phyloP scores from a whole-genome alignment of 176 grass and related monocot genomes.

The Luzula sylvatica region DNA sequence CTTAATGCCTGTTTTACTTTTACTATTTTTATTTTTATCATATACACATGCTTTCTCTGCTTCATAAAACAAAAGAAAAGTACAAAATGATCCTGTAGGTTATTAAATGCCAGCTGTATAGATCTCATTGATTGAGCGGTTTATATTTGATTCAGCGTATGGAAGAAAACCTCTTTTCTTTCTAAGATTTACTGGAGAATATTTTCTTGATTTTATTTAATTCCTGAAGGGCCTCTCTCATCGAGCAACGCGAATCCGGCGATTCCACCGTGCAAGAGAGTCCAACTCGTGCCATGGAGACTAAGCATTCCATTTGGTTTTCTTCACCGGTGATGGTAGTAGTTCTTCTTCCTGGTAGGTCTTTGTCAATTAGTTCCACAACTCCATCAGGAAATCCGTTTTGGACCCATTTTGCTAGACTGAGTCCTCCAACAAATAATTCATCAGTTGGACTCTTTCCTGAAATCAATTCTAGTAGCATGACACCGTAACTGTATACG shows the following conservation, averaged over 20 bases:
- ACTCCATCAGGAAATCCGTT: constrained; percentile 6
- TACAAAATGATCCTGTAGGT: too few relatives aligned
- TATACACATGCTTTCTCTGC: too few relatives aligned
- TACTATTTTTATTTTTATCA: too few relatives aligned
- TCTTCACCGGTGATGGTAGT: neutral
- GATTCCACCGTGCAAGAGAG: constrained; percentile 25
- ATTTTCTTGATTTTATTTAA: too few relatives aligned
- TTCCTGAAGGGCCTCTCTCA: constrained; percentile 16
- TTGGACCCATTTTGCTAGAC: constrained; percentile 25
- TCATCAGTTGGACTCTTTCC: constrained; percentile 28
- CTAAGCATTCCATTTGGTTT: constrained; percentile 11
- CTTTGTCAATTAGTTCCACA: neutral
- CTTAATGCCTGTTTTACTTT: too few relatives aligned
- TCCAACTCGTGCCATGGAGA: constrained; percentile 22
- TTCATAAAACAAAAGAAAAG: too few relatives aligned
- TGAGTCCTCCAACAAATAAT: constrained; percentile 19
- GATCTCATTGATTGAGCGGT: too few relatives aligned
- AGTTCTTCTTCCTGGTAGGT: neutral
- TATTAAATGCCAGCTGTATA: too few relatives aligned
- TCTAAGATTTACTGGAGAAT: too few relatives aligned
- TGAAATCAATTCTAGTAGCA: neutral
- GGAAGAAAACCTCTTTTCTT: too few relatives aligned
- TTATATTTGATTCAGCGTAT: too few relatives aligned
- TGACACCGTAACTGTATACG: constrained; percentile 33
- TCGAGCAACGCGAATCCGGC: constrained; percentile 18